Evolutionary conservation across 2,329 filamentous ascomycete genomes (phyloP), one percentile per base, ranked within the genome.

Genomic region (Aspergillus hiratsukae): DNA sequence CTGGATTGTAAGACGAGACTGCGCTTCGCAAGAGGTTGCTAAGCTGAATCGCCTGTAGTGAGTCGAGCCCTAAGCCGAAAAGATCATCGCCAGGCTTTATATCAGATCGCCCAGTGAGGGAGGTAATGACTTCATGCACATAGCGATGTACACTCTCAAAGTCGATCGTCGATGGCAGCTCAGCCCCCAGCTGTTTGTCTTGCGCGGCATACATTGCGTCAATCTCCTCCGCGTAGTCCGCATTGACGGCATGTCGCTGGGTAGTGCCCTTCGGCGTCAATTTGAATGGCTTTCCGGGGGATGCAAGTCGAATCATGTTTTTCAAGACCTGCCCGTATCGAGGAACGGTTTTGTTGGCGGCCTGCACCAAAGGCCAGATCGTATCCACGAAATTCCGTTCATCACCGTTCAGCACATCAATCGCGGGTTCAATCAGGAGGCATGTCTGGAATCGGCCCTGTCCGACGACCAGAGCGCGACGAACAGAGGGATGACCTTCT

Each of bases 361-460:
- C 60, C 40, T 79, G 66, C 0, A 82, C 68, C 0, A 58, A 62
- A 0, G 70, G 64, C 78, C 78, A 80, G 3, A 82, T 72, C 46
- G 68, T 69, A 3, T 79, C 71, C 2, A 80, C 58, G 1, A 76
- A 60, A 5, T 35, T 21, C 17, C n/a, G 52, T 31, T 54, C 58
- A 5, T 60, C 31, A 48, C 51, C 41, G 28, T 54, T 17, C 31
- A 23, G 3, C 19, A 11, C 27, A 4, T 62, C 53, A 51, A 65
- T 61, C n/a, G 59, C 50, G 1, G 66, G 69, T 58, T 77, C 75
- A 19, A 77, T 46, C 1, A 78, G 53, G 1, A 77, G 53, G 11
- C 64, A 64, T 14, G 75, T 23, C 37, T 75, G 70, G 19, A 72
- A 68, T 4, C 63, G 61, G 1, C 66, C 66, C 19, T 71, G 61